A percentile compares a stretch with the other conserved stretches of the same genome.
Evolutionary conservation across 805 yeast genomes (phyloP).

Genomic region (Metschnikowia cerradonensis): DNA sequence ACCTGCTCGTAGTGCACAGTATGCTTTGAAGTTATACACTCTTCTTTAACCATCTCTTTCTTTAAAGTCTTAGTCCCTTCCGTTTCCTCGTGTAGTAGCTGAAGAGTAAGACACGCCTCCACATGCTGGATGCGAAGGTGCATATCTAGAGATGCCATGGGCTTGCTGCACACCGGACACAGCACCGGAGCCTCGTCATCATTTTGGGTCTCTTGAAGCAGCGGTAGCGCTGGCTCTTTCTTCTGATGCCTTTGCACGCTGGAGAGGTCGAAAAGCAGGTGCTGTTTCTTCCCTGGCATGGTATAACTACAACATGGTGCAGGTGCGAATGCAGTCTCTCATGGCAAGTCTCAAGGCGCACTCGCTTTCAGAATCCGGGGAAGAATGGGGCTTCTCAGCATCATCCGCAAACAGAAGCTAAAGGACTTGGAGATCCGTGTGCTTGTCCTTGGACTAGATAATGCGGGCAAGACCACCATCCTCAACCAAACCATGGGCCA

Average conservation of each 20-base stretch:
- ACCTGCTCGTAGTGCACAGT: background rate
- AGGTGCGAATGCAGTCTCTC: constrained; percentile 2
- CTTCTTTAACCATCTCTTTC: background rate
- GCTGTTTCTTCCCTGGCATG: constrained; percentile 2
- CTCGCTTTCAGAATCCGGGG: background rate
- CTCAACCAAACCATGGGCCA: constrained; percentile 54
- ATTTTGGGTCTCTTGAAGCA: background rate
- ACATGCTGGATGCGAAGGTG: constrained; percentile 51
- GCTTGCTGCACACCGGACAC: constrained; percentile 53
- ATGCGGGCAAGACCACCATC: constrained; percentile 87
- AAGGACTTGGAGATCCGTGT: constrained; percentile 77
- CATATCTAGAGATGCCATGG: constrained; percentile 36
- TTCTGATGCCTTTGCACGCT: background rate
- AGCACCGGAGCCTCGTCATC: background rate
- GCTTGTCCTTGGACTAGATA: constrained; percentile 79
- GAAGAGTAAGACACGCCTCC: constrained; percentile 42
- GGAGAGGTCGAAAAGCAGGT: constrained; percentile 2
- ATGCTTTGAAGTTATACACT: background rate
- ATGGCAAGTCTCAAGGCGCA: background rate
- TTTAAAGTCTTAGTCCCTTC: background rate
- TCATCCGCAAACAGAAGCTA: constrained; percentile 75
- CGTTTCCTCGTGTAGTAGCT: background rate
- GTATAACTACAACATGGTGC: background rate
- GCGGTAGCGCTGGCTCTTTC: background rate
- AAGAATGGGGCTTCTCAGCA: constrained; percentile 74